phyloP scores from a whole-genome alignment of 2,329 filamentous ascomycete genomes.

The Neophaeococcomyces mojaviensis region DNA sequence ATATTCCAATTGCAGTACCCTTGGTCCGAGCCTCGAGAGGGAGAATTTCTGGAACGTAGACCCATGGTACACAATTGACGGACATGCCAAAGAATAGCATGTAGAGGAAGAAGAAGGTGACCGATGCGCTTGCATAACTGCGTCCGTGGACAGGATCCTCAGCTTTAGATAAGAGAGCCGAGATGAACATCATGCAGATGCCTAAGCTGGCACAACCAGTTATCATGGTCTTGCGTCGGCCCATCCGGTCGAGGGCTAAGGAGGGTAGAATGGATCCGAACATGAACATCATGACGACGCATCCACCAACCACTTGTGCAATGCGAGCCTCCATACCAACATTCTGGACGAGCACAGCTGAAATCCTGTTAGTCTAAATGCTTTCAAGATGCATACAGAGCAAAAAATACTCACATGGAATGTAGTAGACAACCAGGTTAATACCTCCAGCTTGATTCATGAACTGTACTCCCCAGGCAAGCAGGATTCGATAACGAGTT shows the following conservation, averaged over 20 bases:
- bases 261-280: constrained; percentile 40
- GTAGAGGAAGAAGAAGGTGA: constrained; percentile 45
- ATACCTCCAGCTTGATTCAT: constrained; percentile 46
- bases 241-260: constrained; percentile 39
- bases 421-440: constrained; percentile 39
- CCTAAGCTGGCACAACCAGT: constrained; percentile 29
- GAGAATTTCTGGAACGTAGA: constrained; percentile 44
- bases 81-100: constrained; percentile 39
- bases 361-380: constrained; percentile 27
- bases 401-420: background rate
- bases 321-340: constrained; percentile 40
- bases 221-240: constrained; percentile 33
- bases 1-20: constrained; percentile 44
- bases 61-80: constrained; percentile 45
- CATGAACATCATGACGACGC: constrained; percentile 33
- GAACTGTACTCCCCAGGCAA: constrained; percentile 33
- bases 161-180: constrained; percentile 35
- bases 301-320: constrained; percentile 41
- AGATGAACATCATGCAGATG: constrained; percentile 36
- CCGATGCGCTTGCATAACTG: constrained; percentile 37
- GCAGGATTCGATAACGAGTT: constrained; percentile 38
- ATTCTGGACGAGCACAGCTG: constrained; percentile 37
- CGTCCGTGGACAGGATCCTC: constrained; percentile 30
- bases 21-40: constrained; percentile 44
- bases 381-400: background rate